phyloP scores from a whole-genome alignment of 2,329 filamentous ascomycete species.

The Fusarium oxysporum region DNA sequence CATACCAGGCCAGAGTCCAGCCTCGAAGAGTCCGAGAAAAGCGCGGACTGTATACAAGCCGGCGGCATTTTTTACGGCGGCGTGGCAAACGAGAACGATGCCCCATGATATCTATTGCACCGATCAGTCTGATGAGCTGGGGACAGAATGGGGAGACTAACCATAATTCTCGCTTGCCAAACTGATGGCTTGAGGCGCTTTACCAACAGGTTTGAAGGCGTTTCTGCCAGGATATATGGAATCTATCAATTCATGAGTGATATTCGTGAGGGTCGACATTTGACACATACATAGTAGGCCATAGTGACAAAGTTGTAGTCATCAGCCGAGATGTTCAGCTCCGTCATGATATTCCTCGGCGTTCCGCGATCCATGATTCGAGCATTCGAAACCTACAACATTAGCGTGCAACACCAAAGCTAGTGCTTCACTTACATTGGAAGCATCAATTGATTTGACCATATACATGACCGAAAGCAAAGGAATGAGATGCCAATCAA shows the following conservation, averaged over 20 bases:
- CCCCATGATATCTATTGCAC: background rate
- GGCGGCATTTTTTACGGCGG: rapidly evolving
- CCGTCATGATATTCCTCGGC: background rate
- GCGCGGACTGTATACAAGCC: background rate
- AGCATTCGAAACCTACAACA: background rate
- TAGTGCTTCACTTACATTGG: rapidly evolving
- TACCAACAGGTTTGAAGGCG: rapidly evolving
- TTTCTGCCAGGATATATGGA: background rate
- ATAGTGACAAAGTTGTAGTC: background rate
- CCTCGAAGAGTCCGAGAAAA: background rate
- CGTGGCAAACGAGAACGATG: rapidly evolving
- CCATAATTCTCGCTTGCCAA: background rate
- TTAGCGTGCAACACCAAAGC: rapidly evolving
- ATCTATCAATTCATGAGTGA: background rate
- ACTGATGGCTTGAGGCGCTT: background rate
- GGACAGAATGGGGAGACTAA: rapidly evolving
- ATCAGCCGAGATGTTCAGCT: background rate
- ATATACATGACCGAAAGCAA: background rate
- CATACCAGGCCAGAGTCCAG: background rate
- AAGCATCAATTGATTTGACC: background rate
- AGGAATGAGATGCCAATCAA: background rate
- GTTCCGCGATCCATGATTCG: background rate
- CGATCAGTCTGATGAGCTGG: background rate
- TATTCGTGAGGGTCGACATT: rapidly evolving
- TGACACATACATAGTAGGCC: background rate